Evolutionary conservation across 257 asterid species (phyloP).

Genomic region (Gentiana macrophylla): DNA sequence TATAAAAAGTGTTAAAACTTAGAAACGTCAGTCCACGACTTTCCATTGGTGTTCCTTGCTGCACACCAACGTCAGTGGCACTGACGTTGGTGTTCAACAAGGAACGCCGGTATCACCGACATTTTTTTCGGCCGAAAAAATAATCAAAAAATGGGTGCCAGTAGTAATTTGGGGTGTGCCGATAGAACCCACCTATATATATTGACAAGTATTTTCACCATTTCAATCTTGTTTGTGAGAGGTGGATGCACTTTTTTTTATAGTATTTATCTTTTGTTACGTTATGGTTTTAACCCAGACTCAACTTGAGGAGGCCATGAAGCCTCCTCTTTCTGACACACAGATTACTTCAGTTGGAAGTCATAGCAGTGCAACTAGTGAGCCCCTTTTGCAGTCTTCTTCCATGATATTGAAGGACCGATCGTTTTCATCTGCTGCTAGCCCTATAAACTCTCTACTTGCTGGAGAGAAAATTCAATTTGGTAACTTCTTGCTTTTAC

Average conservation of each 20-base stretch:
- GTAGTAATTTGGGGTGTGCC: too few species aligned
- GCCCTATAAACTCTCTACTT: conserved; percentile 84
- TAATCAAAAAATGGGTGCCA: too few species aligned
- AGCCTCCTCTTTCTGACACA: conserved; percentile 55
- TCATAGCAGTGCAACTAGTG: conserved; percentile 41
- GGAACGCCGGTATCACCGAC: too few species aligned
- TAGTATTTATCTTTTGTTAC: conserved; percentile 30
- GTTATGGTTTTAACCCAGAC: conserved; percentile 87
- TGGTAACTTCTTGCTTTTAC: conserved; percentile 33
- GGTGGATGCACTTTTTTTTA: neutral
- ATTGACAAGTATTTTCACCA: too few species aligned
- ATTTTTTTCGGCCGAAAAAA: too few species aligned
- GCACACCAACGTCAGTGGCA: too few species aligned
- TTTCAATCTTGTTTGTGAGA: too few species aligned
- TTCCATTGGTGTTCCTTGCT: too few species aligned
- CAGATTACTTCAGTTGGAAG: conserved; percentile 55
- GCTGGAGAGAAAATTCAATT: conserved; percentile 97
- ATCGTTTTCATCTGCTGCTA: conserved; percentile 55
- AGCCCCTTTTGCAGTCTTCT: conserved; percentile 44
- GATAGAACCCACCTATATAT: too few species aligned
- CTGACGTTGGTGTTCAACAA: too few species aligned
- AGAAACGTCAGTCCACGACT: too few species aligned
- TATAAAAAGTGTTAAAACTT: too few species aligned
- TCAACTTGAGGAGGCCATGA: conserved; percentile 88
- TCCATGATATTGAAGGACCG: conserved; percentile 56